These are phyloP conservation scores for Talaromyces trachyspermus DNA, from an alignment of 495 filamentous ascomycete genomes.

Conservation along the genomic window DNA sequence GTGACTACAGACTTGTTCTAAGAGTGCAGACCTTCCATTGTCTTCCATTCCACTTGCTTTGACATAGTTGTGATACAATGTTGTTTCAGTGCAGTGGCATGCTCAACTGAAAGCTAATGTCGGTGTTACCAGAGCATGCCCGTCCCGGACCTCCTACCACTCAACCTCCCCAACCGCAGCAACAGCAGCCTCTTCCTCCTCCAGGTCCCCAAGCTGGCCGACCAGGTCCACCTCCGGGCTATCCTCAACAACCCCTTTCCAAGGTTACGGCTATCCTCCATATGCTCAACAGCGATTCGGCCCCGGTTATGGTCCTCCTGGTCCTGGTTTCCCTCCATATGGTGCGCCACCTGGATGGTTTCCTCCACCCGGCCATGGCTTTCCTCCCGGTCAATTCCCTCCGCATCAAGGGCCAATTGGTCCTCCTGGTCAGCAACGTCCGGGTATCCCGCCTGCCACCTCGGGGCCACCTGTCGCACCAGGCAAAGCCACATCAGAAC, in stretches of 20 bases:
- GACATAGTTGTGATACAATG: too few species aligned
- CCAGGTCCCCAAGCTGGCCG: slow-evolving; percentile 25
- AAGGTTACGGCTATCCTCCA: slow-evolving; percentile 38
- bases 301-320: slow-evolving; percentile 52
- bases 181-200: slow-evolving; percentile 31
- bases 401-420: slow-evolving; percentile 44
- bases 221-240: slow-evolving; percentile 36
- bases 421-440: slow-evolving; percentile 38
- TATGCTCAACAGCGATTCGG: slow-evolving; percentile 47
- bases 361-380: slow-evolving; percentile 72
- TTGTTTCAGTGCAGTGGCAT: too few species aligned
- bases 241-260: slow-evolving; percentile 47
- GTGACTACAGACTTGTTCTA: slow-evolving; percentile 63
- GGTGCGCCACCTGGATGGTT: slow-evolving; percentile 71
- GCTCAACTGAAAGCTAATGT: slow-evolving; percentile 19
- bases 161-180: slow-evolving; percentile 32
- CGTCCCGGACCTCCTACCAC: slow-evolving; percentile 32
- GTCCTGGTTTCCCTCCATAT: slow-evolving; percentile 54
- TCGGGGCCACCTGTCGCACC: slow-evolving; percentile 8
- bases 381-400: slow-evolving; percentile 56
- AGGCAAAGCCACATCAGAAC: slow-evolving; percentile 35
- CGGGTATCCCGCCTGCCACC: slow-evolving; percentile 26
- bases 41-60: too few species aligned
- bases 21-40: slow-evolving; percentile 98
- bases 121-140: slow-evolving; percentile 28